phyloP scores from a whole-genome alignment of 2,329 filamentous ascomycete species.

The Fusarium sp. region DNA sequence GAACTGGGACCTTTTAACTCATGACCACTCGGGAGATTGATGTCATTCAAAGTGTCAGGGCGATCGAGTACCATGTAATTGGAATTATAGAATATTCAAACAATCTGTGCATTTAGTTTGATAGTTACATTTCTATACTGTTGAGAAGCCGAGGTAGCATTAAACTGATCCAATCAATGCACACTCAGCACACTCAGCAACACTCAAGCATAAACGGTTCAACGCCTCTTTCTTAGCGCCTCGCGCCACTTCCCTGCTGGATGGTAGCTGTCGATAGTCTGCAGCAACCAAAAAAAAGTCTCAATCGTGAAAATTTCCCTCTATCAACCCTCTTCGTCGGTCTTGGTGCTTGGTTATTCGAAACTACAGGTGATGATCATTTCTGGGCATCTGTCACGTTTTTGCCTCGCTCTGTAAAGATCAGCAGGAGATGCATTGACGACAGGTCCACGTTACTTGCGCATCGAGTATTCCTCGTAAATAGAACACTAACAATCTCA shows the following conservation, averaged over 20 bases:
- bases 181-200: neutral
- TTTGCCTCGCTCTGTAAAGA: conserved; percentile 16
- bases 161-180: neutral
- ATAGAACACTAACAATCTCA: conserved; percentile 24
- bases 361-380: conserved; percentile 3
- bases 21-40: conserved; percentile 24
- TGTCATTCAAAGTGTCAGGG: conserved; percentile 23
- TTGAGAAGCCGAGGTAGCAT: neutral
- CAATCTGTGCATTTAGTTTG: neutral
- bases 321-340: neutral
- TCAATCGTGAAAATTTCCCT: neutral
- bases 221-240: conserved; percentile 13
- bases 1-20: neutral
- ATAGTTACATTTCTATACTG: neutral
- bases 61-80: neutral
- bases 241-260: conserved; percentile 19
- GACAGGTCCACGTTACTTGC: conserved; percentile 12
- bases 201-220: conserved; percentile 12
- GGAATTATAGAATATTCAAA: neutral
- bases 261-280: neutral
- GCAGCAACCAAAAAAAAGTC: neutral
- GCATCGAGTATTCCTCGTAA: conserved; percentile 19
- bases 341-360: neutral
- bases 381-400: conserved; percentile 29
- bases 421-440: conserved; percentile 16